Base-by-base conservation (phyloP, 495 filamentous ascomycete species). In the Diplogelasinospora grovesii region DNA sequence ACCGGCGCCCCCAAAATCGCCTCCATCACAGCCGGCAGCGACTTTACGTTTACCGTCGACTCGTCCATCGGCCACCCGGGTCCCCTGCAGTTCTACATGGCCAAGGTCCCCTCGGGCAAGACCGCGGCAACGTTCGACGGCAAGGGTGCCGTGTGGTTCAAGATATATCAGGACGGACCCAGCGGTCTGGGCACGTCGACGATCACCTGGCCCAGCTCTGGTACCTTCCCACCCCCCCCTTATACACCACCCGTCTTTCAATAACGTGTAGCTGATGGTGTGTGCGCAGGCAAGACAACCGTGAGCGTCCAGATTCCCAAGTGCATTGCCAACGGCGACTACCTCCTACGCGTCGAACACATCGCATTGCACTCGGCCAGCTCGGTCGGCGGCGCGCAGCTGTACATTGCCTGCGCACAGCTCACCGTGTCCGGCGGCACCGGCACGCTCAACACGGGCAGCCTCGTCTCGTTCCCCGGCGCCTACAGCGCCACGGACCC, bases 301-400 rank as follows among this genome's bases (percentile, higher is more conserved):
- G 50, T 77, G 31, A 46, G 52, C 29, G 65, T 74, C 45, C 64
- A 39, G 9, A 65, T 75, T 38, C 74, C 73, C 18, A 48, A 52
- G 8, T 65, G 64, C 41, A 53, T 75, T n/a, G 63, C 63, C 2
- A 51, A 66, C n/a, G 75, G 75, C 39, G 68, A 76, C 35, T 81
- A 81, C 54, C 69, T 82, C 13, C 57, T 80, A 25, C 66, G 75
- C 15, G 68, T 73, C 22, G 78, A 80, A 56, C 73, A 77, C 43
- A 71, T 79, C 15, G 74, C 61, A 1, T 62, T 75, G 18, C 71
- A 77, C 47, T 47, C 48, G 22, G 75, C 73, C 5, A 37, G 41
- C 34, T 34, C 52, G n/a, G 51, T 53, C 13, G 63, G 62, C 21
- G 71, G 71, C 21, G 71, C 76, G 4, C 74, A 78, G 60, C 66